phyloP scores from a whole-genome alignment of 2,329 filamentous ascomycete genomes.

The Herpotrichia juniperi region DNA sequence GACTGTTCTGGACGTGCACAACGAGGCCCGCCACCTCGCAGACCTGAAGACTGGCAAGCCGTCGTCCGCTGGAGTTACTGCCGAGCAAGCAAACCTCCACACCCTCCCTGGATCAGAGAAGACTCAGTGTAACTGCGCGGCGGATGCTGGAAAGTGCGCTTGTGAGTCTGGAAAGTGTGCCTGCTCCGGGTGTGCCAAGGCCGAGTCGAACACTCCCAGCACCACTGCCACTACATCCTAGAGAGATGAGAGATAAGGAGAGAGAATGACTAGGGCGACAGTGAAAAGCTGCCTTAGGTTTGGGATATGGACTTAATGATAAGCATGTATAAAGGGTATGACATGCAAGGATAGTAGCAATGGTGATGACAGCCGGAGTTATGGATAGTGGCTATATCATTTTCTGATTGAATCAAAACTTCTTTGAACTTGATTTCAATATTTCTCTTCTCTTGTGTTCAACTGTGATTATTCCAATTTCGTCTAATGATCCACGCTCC shows the following conservation, averaged over 20 bases:
- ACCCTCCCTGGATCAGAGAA: slow-evolving; percentile 48
- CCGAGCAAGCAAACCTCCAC: slow-evolving; percentile 49
- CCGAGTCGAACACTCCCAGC: slow-evolving; percentile 7
- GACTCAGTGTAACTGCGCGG: slow-evolving; percentile 56
- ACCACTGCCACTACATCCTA: slow-evolving; percentile 12
- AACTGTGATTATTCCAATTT: too few relatives aligned
- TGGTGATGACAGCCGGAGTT: slow-evolving; percentile 1
- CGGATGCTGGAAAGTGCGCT: slow-evolving; percentile 50
- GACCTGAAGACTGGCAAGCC: slow-evolving; percentile 78
- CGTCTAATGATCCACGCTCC: too few relatives aligned
- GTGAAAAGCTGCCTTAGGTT: background rate
- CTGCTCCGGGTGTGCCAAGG: slow-evolving; percentile 54
- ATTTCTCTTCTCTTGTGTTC: too few relatives aligned
- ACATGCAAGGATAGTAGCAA: background rate
- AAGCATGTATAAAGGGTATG: background rate
- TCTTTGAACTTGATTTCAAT: too few relatives aligned
- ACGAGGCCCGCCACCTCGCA: slow-evolving; percentile 85
- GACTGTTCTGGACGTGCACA: slow-evolving; percentile 93
- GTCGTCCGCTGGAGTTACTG: slow-evolving; percentile 20
- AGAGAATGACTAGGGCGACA: background rate
- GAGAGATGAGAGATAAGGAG: background rate
- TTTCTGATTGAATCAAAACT: background rate
- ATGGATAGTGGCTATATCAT: background rate
- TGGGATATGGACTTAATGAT: background rate
- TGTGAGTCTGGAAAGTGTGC: slow-evolving; percentile 55